These are phyloP conservation scores for Suhomyces kilbournensis DNA, from an alignment of 805 yeast genomes.

Conservation along the genomic window DNA sequence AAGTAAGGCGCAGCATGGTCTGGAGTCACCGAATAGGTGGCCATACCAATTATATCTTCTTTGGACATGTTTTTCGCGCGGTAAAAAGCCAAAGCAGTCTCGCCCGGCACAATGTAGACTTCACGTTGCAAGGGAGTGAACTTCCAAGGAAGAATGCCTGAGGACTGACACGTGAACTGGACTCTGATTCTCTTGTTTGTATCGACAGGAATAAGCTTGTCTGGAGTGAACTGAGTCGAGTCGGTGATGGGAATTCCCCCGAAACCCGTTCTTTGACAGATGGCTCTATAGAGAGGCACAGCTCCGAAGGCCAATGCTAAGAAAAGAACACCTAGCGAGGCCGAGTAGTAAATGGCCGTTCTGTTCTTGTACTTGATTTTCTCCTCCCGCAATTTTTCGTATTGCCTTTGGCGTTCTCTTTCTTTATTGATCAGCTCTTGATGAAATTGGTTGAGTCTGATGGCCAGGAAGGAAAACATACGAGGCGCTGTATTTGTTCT, in stretches of 20 bases:
- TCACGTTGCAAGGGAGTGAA: conserved; percentile 93
- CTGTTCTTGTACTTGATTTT: conserved; percentile 36
- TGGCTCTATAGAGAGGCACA: conserved; percentile 86
- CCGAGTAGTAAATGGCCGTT: conserved; percentile 63
- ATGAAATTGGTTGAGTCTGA: not conserved
- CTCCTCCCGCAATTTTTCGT: conserved; percentile 24
- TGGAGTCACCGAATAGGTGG: conserved; percentile 94
- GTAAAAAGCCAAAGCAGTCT: conserved; percentile 94
- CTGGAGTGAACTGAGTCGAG: conserved; percentile 72
- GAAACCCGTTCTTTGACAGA: conserved; percentile 94
- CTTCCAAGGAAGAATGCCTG: conserved; percentile 90
- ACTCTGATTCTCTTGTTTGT: conserved; percentile 76
- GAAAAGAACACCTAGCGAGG: conserved; percentile 67
- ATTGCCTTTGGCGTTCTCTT: conserved; percentile 11
- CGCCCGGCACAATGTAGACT: conserved; percentile 92
- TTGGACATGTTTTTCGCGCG: conserved; percentile 83
- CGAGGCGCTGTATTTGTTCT: not conserved
- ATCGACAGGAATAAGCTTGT: conserved; percentile 83
- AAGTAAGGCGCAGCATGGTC: conserved; percentile 96
- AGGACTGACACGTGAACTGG: conserved; percentile 89
- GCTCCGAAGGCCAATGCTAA: conserved; percentile 82
- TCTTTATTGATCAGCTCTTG: not conserved
- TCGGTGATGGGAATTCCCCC: conserved; percentile 96
- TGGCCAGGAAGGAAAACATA: not conserved
- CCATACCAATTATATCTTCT: conserved; percentile 96